A percentile compares a stretch with the other conserved stretches of the same genome.
These are phyloP conservation scores for Ophiosphaerella narmari DNA, from an alignment of 2,329 filamentous ascomycete genomes.

Conservation along the genomic window DNA sequence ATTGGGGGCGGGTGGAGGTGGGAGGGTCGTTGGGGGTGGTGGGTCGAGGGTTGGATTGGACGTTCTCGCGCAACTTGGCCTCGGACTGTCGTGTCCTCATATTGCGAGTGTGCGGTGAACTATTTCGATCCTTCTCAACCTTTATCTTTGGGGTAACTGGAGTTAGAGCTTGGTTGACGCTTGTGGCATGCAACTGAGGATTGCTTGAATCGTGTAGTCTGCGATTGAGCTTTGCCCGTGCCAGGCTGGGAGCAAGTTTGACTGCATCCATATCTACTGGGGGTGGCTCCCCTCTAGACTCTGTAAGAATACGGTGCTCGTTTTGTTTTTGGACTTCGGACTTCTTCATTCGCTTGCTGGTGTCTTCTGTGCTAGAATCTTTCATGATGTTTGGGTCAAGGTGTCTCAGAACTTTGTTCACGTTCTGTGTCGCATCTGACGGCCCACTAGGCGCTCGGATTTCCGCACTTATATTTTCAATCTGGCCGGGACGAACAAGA, in stretches of 20 bases:
- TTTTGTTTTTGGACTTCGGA: slow-evolving; percentile 4
- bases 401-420: slow-evolving; percentile 19
- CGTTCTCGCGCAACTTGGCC: neutral
- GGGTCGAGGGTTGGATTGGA: slow-evolving; percentile 4
- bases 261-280: slow-evolving; percentile 16
- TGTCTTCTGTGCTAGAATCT: slow-evolving; percentile 12
- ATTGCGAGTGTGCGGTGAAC: slow-evolving; percentile 11
- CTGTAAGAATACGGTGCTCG: slow-evolving; percentile 25
- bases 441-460: slow-evolving; percentile 29
- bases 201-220: slow-evolving; percentile 18
- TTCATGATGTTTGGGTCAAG: slow-evolving; percentile 34
- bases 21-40: slow-evolving; percentile 10
- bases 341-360: slow-evolving; percentile 27
- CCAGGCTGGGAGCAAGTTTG: slow-evolving; percentile 25
- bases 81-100: slow-evolving; percentile 7
- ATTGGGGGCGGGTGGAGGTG: slow-evolving; percentile 25
- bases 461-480: slow-evolving; percentile 10
- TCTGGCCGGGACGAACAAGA: neutral
- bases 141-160: slow-evolving; percentile 17
- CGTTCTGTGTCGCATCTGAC: slow-evolving; percentile 3
- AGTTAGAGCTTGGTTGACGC: slow-evolving; percentile 9
- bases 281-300: slow-evolving; percentile 33
- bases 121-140: slow-evolving; percentile 17
- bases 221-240: slow-evolving; percentile 33
- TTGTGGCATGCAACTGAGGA: slow-evolving; percentile 18